Conservation (phyloP, 2,329 filamentous ascomycete species). For the Spiromastix sp. region DNA sequence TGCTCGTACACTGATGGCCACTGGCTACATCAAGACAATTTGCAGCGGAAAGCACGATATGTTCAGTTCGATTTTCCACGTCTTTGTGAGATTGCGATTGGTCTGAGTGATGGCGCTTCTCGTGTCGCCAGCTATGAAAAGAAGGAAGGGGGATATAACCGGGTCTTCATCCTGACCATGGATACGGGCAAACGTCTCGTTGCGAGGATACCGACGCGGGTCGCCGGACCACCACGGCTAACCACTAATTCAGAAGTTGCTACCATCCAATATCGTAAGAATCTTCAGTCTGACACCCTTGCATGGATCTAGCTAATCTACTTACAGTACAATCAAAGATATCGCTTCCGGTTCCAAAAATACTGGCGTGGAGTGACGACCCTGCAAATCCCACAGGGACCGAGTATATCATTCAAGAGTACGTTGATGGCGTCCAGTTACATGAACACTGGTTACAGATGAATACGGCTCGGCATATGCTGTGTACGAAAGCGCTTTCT, state of each 20-base stretch:
- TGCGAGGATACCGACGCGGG: slow-evolving; percentile 21
- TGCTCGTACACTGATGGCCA: slow-evolving; percentile 4
- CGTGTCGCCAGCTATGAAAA: slow-evolving; percentile 8
- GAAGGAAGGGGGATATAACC: slow-evolving; percentile 15
- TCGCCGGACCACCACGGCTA: slow-evolving; percentile 18
- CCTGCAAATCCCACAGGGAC: slow-evolving; percentile 22
- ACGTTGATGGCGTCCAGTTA: slow-evolving; percentile 23
- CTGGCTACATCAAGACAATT: slow-evolving; percentile 2
- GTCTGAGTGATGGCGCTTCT: slow-evolving; percentile 4
- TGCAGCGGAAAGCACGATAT: slow-evolving; percentile 3
- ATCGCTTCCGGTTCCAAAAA: slow-evolving; percentile 17
- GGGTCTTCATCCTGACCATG: slow-evolving; percentile 18
- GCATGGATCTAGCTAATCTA: background rate
- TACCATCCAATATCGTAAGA: slow-evolving; percentile 9
- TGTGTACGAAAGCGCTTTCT: slow-evolving; percentile 21
- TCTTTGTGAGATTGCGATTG: slow-evolving; percentile 6
- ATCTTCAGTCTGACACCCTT: slow-evolving; percentile 2
- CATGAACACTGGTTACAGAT: slow-evolving; percentile 24
- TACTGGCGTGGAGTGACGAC: slow-evolving; percentile 18
- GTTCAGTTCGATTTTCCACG: slow-evolving; percentile 6
- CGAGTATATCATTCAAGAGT: slow-evolving; percentile 32
- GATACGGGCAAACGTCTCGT: slow-evolving; percentile 13
- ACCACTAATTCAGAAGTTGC: slow-evolving; percentile 21
- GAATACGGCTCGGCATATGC: slow-evolving; percentile 23
- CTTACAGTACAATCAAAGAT: slow-evolving; percentile 15